A percentile compares a stretch with the other conserved stretches of the same genome.
Conservation (phyloP, 2,329 filamentous ascomycete species). For the Penicillium sp. region DNA sequence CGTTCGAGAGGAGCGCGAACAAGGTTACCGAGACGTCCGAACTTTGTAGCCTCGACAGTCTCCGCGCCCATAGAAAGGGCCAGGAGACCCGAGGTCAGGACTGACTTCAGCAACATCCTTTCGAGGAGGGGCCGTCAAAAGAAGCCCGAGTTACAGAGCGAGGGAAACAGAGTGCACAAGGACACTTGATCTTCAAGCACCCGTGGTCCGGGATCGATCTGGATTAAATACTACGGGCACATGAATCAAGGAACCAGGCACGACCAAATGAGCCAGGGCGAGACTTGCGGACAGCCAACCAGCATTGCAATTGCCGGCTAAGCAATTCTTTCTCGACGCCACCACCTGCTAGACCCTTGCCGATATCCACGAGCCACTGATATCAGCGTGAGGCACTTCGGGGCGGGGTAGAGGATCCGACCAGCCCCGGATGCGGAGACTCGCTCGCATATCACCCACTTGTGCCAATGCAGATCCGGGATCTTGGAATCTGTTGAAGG, state of each 20-base stretch:
- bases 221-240: background rate
- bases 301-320: background rate
- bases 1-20: constrained; percentile 24
- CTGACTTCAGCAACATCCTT: constrained; percentile 26
- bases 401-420: constrained; percentile 4
- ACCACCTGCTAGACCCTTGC: constrained; percentile 2
- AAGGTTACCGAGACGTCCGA: constrained; percentile 27
- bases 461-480: background rate
- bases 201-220: background rate
- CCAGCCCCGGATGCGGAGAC: constrained; percentile 5
- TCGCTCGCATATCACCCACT: background rate
- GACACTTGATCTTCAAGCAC: background rate
- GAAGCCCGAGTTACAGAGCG: background rate
- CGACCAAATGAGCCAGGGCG: background rate
- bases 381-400: constrained; percentile 3
- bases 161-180: background rate
- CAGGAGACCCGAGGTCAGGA: constrained; percentile 25
- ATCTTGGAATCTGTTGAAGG: background rate
- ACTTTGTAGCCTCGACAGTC: constrained; percentile 17
- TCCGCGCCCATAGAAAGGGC: constrained; percentile 22
- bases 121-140: background rate
- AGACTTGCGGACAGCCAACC: background rate
- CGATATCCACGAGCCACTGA: constrained; percentile 9
- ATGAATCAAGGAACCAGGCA: background rate
- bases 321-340: constrained; percentile 11